Evolutionary conservation across 768 basidiomycete genomes (phyloP).

Genomic region (Kwoniella botswanensis): DNA sequence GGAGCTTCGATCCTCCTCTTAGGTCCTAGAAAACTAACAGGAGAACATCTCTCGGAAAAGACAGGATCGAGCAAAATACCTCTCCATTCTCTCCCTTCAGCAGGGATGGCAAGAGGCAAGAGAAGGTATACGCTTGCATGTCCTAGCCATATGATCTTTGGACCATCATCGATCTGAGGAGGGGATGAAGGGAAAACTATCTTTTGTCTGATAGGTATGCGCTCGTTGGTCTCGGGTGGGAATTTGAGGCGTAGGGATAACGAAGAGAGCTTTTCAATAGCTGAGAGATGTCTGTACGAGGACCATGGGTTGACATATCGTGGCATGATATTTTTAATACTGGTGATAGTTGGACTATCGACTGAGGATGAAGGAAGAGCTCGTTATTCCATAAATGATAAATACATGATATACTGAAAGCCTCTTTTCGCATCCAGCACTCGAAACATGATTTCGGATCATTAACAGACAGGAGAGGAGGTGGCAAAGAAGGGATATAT

Average conservation of each 20-base stretch:
- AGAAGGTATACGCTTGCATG: constrained; percentile 13
- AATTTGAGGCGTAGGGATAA: background rate
- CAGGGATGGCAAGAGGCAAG: background rate
- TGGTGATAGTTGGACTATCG: background rate
- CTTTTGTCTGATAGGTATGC: background rate
- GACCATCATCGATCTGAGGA: background rate
- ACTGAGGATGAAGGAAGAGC: no score
- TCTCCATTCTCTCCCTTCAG: background rate
- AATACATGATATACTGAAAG: no score
- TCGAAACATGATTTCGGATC: background rate
- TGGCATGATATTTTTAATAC: background rate
- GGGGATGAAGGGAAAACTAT: background rate
- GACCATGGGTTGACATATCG: background rate
- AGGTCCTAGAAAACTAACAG: background rate
- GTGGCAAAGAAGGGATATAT: background rate
- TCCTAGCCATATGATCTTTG: constrained; percentile 3
- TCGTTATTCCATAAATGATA: no score
- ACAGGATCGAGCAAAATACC: constrained; percentile 17
- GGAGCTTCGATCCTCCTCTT: background rate
- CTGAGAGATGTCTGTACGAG: background rate
- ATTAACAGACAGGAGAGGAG: background rate
- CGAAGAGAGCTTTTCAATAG: background rate
- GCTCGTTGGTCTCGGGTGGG: background rate
- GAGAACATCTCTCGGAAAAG: constrained; percentile 13
- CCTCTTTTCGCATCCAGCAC: no score